These are phyloP conservation scores for Diacronema lutheri DNA, from an alignment of 78 protist genomes.

Conservation along the genomic window DNA sequence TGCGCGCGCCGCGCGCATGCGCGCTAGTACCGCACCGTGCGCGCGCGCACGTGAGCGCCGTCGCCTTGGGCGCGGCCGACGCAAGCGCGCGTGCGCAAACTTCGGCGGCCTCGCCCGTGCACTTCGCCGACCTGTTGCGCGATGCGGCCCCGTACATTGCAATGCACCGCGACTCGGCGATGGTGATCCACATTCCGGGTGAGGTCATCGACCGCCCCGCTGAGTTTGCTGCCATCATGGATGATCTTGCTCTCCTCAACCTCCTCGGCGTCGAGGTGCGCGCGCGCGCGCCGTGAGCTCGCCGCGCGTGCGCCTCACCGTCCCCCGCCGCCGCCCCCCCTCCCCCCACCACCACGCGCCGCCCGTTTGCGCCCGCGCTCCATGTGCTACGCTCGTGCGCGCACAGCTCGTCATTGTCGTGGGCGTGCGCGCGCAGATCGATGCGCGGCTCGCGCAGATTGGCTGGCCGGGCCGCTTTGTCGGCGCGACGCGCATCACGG, in stretches of 20 bases:
- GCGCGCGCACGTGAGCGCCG: no score
- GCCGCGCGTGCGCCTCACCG: no score
- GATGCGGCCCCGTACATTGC: not conserved
- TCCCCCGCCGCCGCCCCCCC: no score
- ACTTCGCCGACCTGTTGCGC: not conserved
- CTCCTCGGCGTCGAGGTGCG: conserved; percentile 14
- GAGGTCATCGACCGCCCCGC: not conserved
- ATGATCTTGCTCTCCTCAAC: not conserved
- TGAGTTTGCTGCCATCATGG: not conserved
- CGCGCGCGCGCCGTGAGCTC: no score
- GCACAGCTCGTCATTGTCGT: not conserved
- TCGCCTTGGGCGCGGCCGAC: no score
- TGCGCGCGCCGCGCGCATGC: no score
- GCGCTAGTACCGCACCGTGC: no score
- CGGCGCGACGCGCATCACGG: not conserved
- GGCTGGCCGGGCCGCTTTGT: not conserved
- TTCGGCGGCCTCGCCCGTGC: no score
- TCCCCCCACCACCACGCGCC: no score
- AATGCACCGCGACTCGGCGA: not conserved
- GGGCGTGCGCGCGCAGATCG: not conserved
- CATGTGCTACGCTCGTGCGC: no score
- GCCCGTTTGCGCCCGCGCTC: no score
- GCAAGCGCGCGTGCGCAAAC: no score
- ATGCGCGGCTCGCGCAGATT: not conserved
- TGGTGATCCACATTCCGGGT: not conserved